Evolutionary conservation across 2,329 filamentous ascomycete species (phyloP), one percentile per base, ranked within the genome.

Genomic region (Arthrobotrys pseudoclavata): DNA sequence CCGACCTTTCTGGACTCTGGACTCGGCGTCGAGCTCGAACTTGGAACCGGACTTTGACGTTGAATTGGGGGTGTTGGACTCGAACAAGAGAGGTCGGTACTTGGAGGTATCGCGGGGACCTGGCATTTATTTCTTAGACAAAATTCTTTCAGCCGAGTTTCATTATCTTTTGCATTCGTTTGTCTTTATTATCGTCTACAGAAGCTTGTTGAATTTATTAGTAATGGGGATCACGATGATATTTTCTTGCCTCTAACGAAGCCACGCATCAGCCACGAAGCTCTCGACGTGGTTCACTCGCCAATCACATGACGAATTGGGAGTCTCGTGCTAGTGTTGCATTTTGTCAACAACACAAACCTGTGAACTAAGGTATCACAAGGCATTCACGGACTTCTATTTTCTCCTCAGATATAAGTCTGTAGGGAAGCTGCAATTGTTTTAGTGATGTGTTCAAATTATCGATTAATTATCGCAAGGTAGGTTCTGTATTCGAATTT

Each of bases 111-210:
- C 31, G 34, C 18, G 10, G 22, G 60, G 4, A 34, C 18, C 20
- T 40, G 45, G 24, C 15, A 22, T 63, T 48, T 63, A 24, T 42
- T 60, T 60, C 55, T 24, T 42, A 34, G 55, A 60, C 55, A 60
- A 60, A 60, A 60, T 60, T 60, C 31, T 60, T 22, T 60, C 34
- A 60, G 55, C 34, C 55, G 55, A 60, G 55, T 42, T 60, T 60
- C 20, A 42, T 60, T 60, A n/a, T 31, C 10, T 50, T 53, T 53
- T 18, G 26, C 31, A 57, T 37, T 26, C 34, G 20, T 60, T 20
- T 60, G 31, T 60, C 40, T 45, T 45, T 60, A 24, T 60, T 60
- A 37, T 12, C 42, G 31, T 60, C 55, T 60, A 40, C 55, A 60
- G 37, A 60, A 34, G 34, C 34, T 42, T 60, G 20, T 60, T 60